Conservation (phyloP, 169 alveolate species). For the Eimeria acervulina region DNA sequence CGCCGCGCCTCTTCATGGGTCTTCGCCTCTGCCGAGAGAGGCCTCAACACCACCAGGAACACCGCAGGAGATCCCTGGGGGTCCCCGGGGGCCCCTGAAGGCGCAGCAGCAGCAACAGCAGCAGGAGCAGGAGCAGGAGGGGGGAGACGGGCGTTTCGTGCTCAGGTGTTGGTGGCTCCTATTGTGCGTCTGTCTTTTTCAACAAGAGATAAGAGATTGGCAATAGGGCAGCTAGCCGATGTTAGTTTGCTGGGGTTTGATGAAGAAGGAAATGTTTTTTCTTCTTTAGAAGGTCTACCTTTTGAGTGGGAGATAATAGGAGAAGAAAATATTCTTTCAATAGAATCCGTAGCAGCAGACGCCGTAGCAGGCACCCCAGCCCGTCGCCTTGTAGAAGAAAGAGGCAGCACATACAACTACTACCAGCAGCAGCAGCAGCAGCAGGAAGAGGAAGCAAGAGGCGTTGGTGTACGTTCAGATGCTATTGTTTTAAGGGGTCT, state of each 20-base stretch:
- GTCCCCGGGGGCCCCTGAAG: too few relatives aligned
- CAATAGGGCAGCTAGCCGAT: constrained; percentile 77
- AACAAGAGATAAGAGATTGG: constrained; percentile 77
- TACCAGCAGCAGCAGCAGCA: not conserved
- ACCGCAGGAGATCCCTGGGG: too few relatives aligned
- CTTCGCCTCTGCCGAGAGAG: constrained; percentile 42
- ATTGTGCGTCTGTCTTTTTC: constrained; percentile 61
- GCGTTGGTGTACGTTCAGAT: constrained; percentile 26
- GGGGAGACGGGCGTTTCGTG: not conserved
- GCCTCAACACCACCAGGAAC: not conserved
- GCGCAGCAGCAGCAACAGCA: too few relatives aligned
- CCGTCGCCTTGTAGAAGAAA: constrained; percentile 50
- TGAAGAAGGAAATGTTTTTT: constrained; percentile 78
- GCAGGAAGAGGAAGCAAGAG: not conserved
- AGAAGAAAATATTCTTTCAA: constrained; percentile 1
- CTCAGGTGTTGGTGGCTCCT: constrained; percentile 79
- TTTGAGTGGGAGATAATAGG: constrained; percentile 70
- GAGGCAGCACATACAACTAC: not conserved
- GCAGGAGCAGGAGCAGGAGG: not conserved
- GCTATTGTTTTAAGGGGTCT: constrained; percentile 53
- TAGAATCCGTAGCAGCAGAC: constrained; percentile 55
- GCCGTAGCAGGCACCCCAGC: constrained; percentile 78
- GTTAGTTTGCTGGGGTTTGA: constrained; percentile 73
- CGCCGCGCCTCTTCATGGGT: constrained; percentile 75
- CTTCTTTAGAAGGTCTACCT: constrained; percentile 67